Base-by-base conservation (phyloP, 306 rosid species). In the Rosa rugosa region DNA sequence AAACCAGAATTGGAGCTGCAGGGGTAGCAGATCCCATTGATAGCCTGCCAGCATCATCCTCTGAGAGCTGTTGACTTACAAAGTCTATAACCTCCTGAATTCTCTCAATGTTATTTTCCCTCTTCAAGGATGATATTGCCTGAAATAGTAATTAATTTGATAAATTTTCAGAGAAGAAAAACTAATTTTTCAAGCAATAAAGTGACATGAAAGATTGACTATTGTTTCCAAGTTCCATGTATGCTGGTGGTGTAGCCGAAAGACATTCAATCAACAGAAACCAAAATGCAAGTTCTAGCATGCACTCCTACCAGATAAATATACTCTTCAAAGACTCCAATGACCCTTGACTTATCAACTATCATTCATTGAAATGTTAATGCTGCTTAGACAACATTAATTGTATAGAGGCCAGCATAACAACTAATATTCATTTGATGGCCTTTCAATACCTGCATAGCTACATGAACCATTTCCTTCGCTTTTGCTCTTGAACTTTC, bases 401-500 rank as follows among this genome's bases (percentile, higher is more conserved):
- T 54, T 74, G 70, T 83, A 77, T 62, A 72, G 53, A 31, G 49
- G 47, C 69, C 50, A 31, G 45, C 38, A 2, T 25, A 54, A 25
- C n/a, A 75, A 17, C 73, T 34, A 42, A 59, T 20, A 40, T 59
- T 22, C 59, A 74, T 22, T 66, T 13, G 20, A 38, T 36, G 51
- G 68, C 79, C 65, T 72, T 75, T 77, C 72, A 63, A 42, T 84
- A 94, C 99, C 99, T 92, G 90, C 76, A 88, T 77, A 57, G 97
- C 97, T 80, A 83, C 91, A 80, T 85, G 86, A 80, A 92, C 94
- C 88, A 94, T 86, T 76, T 75, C 84, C 73, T 51, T 82, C 79
- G 97, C 97, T 82, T 78, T 89, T 75, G 82, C 87, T 86, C 88
- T 89, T 54, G 95, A 94, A 88, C 92, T 89, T 81, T 89, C 99